Evolutionary conservation across 1,139 yeast genomes (phyloP).

Genomic region (Trichomonascaceae sp.): DNA sequence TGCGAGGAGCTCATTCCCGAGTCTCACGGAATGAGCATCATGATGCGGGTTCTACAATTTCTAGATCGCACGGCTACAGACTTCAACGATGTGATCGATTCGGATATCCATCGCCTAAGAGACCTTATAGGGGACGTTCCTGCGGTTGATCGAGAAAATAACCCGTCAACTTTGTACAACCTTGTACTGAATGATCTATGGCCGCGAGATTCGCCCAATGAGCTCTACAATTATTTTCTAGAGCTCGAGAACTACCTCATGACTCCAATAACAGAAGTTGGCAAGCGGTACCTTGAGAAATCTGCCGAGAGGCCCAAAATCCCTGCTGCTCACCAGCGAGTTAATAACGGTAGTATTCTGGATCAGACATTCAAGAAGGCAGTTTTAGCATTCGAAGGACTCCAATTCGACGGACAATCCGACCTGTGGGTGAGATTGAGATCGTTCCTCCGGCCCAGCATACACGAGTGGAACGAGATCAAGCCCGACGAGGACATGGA

Average conservation of each 20-base stretch:
- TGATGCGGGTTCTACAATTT: constrained; percentile 13
- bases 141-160: neutral
- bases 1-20: constrained; percentile 13
- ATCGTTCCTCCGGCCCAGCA: constrained; percentile 32
- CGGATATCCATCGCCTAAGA: neutral
- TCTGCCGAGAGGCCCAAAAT: too few species aligned
- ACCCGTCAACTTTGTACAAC: constrained; percentile 4
- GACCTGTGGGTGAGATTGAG: constrained; percentile 42
- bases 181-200: constrained; percentile 9
- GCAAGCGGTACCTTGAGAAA: neutral
- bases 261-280: constrained; percentile 2
- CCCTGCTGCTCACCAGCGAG: constrained; percentile 1
- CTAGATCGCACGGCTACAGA: constrained; percentile 12
- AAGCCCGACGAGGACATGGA: neutral
- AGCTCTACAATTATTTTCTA: constrained; percentile 8
- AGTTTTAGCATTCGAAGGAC: constrained; percentile 36
- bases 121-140: constrained; percentile 1
- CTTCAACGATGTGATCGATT: constrained; percentile 3
- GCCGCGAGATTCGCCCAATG: constrained; percentile 10
- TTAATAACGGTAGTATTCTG: constrained; percentile 17
- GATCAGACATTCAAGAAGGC: constrained; percentile 33
- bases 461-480: constrained; percentile 2
- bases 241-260: constrained; percentile 4
- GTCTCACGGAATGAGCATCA: constrained; percentile 9
- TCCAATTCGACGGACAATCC: constrained; percentile 47